These are phyloP conservation scores for Hordeum marinum DNA, from an alignment of 176 grass and related monocot genomes.

Conservation along the genomic window DNA sequence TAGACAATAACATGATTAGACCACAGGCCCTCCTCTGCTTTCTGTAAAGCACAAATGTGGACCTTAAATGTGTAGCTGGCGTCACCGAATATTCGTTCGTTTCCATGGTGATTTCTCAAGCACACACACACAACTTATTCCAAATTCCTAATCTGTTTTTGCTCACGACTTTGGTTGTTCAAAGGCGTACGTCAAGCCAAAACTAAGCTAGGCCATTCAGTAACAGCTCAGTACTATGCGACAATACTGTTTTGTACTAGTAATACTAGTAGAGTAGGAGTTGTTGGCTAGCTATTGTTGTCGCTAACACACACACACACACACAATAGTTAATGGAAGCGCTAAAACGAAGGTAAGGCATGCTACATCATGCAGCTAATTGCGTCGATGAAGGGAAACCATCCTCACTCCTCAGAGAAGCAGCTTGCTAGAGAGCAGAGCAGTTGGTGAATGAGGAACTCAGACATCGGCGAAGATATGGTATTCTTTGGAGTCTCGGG, in stretches of 20 bases:
- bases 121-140: not conserved
- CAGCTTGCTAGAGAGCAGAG: not conserved
- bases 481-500: conserved; percentile 49
- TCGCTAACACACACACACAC: not conserved
- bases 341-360: not conserved
- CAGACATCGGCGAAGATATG: conserved; percentile 65
- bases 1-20: not conserved
- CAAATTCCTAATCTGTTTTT: not conserved
- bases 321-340: not conserved
- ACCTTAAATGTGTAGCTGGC: not conserved
- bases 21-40: not conserved
- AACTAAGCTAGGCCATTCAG: not conserved
- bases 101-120: not conserved
- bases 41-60: not conserved
- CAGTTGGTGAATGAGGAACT: not conserved
- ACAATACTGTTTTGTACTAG: not conserved
- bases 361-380: not conserved
- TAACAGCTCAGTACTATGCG: not conserved
- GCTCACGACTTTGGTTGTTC: not conserved
- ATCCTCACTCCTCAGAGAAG: not conserved
- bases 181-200: not conserved
- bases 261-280: not conserved
- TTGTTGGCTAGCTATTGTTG: not conserved
- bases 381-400: not conserved
- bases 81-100: not conserved